These are phyloP conservation scores for Orobanche coerulescens DNA, from an alignment of 257 asterid genomes.

Conservation along the genomic window DNA sequence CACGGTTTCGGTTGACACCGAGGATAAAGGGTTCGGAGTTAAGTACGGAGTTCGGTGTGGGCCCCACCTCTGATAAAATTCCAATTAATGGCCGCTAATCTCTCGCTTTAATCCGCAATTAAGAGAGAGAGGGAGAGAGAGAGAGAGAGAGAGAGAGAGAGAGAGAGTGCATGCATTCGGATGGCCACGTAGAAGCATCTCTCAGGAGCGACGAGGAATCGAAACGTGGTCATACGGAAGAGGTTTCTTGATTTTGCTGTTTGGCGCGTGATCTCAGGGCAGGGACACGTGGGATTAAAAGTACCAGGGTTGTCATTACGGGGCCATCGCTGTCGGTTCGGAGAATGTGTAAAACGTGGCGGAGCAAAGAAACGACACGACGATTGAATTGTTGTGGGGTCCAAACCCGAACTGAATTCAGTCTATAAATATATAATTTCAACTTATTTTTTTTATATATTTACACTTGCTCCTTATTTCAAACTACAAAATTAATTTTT, in stretches of 20 bases:
- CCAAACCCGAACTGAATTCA: no score
- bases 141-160: no score
- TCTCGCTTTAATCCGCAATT: slow-evolving; percentile 8
- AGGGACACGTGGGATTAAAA: slow-evolving; percentile 35
- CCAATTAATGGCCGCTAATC: slow-evolving; percentile 24
- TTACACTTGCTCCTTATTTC: no score
- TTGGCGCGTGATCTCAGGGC: not conserved
- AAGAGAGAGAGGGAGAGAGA: no score
- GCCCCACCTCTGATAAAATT: slow-evolving; percentile 5
- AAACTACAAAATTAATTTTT: no score
- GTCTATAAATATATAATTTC: no score
- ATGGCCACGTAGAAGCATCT: slow-evolving; percentile 34
- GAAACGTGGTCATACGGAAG: slow-evolving; percentile 24
- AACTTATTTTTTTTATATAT: no score
- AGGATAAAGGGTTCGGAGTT: slow-evolving; percentile 27
- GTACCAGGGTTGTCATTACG: not conserved
- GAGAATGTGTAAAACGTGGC: slow-evolving; percentile 27
- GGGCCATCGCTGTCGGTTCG: slow-evolving; percentile 22
- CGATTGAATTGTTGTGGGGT: no score
- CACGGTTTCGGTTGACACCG: slow-evolving; percentile 30
- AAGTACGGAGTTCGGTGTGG: slow-evolving; percentile 31
- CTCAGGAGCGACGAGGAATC: not conserved
- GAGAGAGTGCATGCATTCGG: slow-evolving; percentile 19
- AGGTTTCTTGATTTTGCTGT: no score
- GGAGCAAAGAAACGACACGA: not conserved